Base-by-base conservation (phyloP, 305 asterid genomes). In the Rubia occidens region DNA sequence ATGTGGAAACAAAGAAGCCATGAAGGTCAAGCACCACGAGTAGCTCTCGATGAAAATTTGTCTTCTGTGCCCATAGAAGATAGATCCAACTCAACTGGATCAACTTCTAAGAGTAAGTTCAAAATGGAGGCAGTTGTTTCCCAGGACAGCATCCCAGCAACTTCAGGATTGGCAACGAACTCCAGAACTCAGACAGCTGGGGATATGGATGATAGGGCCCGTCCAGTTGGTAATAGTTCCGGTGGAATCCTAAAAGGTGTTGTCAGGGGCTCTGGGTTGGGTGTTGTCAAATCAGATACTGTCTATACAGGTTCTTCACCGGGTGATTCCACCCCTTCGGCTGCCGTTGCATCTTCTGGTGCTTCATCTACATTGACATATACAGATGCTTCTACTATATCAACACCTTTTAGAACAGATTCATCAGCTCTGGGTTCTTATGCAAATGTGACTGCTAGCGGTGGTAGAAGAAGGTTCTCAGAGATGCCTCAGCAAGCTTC, bases 1-100 rank as follows among this genome's bases (percentile, higher is more conserved):
- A 87, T 91, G 91, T 94, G 99, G 99, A 94, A 94, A 80, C 99
- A 94, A 83, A 85, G 99, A 76, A 94, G 96, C 78, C 87, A 89
- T 40, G 99, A 94, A 82, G 90, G 95, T 49, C 96, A 94, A 83
- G 89, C 95, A 55, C 97, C 96, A 39, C 96, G 96, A 47, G 86
- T 91, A 66, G 85, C 96, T 72, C 90, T 88, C 60, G 95, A 86
- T 71, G 91, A 85, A 69, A 79, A 64, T 75, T 86, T 80, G 67
- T 72, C 72, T 7, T 77, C 85, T 14, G 73, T 79, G 51, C 61
- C 81, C 13, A 74, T 66, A 17, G 96, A 89, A 69, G 96, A 86
- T 72, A 81, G 83, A 83, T 78, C 87, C 67, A 82, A 69, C 78
- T 64, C 85, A 1, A 75, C 77, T 58, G 85, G 79, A 63, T 75